Conservation (phyloP, 1,284 basidiomycete species). For the Ceratobasidium theobromae region DNA sequence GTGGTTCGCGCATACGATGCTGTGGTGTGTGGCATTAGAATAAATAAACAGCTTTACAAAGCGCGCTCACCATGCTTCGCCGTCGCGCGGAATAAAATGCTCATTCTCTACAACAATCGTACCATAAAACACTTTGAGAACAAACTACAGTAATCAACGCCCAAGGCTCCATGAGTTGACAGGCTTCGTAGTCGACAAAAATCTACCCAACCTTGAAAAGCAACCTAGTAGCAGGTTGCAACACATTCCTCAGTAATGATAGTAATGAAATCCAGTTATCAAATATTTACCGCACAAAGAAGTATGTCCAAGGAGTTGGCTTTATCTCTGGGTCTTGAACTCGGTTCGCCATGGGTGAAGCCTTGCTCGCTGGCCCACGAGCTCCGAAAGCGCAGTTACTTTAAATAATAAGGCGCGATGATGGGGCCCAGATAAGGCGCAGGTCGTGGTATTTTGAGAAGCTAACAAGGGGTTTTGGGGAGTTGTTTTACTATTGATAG, state of each 20-base stretch:
- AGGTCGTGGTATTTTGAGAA: too few relatives aligned
- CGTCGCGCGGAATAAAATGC: conserved; percentile 66
- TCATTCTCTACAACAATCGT: conserved; percentile 82
- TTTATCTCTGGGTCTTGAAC: not conserved
- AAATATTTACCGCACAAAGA: conserved; percentile 31
- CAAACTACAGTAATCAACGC: conserved; percentile 64
- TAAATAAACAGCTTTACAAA: not conserved
- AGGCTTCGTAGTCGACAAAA: not conserved
- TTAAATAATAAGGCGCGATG: too few relatives aligned
- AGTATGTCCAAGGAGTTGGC: conserved; percentile 33
- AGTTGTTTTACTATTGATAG: not conserved
- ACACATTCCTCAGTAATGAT: too few relatives aligned
- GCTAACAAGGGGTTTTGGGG: too few relatives aligned
- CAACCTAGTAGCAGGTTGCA: conserved; percentile 11
- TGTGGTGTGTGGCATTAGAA: conserved; percentile 40
- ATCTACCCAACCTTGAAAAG: conserved; percentile 26
- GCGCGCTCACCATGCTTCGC: conserved; percentile 64
- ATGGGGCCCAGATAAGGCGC: too few relatives aligned
- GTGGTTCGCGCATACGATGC: conserved; percentile 76
- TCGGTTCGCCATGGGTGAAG: not conserved
- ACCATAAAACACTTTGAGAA: conserved; percentile 85
- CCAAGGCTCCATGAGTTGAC: not conserved
- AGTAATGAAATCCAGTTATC: not conserved
- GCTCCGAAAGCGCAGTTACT: too few relatives aligned
- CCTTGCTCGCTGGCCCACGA: not conserved